phyloP scores from a whole-genome alignment of 208 protist species.

The Acanthamoeba healyi region DNA sequence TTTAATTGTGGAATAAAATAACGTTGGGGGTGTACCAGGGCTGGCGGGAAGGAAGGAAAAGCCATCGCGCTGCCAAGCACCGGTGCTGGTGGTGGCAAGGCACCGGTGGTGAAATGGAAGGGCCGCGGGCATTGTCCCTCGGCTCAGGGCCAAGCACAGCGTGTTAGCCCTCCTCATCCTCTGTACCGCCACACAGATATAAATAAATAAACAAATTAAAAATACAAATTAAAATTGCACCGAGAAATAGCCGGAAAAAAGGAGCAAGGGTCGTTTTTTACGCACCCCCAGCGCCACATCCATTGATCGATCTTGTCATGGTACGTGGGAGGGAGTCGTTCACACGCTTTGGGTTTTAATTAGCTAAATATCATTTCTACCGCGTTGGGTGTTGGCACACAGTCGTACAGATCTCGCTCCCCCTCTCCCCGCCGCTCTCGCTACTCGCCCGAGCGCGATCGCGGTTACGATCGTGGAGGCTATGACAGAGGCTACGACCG shows the following conservation, averaged over 20 bases:
- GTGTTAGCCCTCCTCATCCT: no score
- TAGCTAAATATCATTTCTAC: not conserved
- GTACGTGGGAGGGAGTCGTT: no score
- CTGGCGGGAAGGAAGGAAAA: not conserved
- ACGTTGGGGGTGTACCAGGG: not conserved
- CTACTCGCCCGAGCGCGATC: conserved; percentile 44
- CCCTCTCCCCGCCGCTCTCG: conserved; percentile 35
- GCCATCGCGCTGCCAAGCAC: not conserved
- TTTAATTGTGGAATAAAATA: no score
- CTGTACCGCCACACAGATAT: no score
- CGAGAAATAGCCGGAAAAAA: no score
- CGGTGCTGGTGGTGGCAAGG: not conserved
- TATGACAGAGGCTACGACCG: conserved; percentile 26
- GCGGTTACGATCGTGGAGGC: not conserved
- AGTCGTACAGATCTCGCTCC: conserved; percentile 69
- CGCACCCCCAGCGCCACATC: no score
- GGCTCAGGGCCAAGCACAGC: not conserved
- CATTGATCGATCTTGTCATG: no score
- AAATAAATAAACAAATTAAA: no score
- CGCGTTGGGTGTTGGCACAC: not conserved
- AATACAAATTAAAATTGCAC: no score
- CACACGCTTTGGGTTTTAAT: not conserved
- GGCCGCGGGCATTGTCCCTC: not conserved
- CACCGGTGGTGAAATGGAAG: not conserved
- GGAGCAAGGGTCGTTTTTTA: no score